Evolutionary conservation across 2,329 filamentous ascomycete species (phyloP), one percentile per base, ranked within the genome.

Genomic region (Cladosporium sp.): DNA sequence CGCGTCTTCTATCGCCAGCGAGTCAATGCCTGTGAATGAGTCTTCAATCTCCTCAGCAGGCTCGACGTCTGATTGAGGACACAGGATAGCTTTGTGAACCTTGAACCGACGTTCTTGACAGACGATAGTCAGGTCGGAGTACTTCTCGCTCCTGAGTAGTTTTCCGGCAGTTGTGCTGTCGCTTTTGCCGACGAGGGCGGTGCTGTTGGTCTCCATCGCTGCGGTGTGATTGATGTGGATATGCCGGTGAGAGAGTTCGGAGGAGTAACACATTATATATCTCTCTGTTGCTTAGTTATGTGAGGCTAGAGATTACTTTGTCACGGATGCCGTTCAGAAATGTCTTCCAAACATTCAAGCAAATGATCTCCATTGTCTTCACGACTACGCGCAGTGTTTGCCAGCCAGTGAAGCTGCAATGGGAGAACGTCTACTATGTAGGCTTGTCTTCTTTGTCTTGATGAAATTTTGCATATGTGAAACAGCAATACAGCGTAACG

Each of bases 21-120:
- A 16, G 3, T 48, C 58, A 8, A 28, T 58, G 10, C 5, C 21
- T 63, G 48, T 14, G 36, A 25, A 13, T 14, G 43, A 13, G 16
- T 4, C 23, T 43, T 58, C 23, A 7, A n/a, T 21, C 1, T 36
- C 21, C 5, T 43, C 34, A 23, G 36, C 13, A 7, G 32, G 21
- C 23, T 43, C 23, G 16, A 67, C 58, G n/a, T 49, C 32, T 7
- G 68, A 70, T n/a, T 62, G 63, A 14, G 61, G 56, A 51, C 6
- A 72, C 18, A 70, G 34, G 26, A 72, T 51, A 21, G 53, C 57
- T 28, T 64, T 72, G 66, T 71, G 68, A 3, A 70, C 68, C 6
- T 66, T 65, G 63, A 67, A 67, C 3, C 48, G 23, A 23, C 57
- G 49, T 14, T 65, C 67, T 5, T 64, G 57, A 53, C 69, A 70